phyloP scores from a whole-genome alignment of 139 green algal species.

The Limnomonas spitsbergensis region DNA sequence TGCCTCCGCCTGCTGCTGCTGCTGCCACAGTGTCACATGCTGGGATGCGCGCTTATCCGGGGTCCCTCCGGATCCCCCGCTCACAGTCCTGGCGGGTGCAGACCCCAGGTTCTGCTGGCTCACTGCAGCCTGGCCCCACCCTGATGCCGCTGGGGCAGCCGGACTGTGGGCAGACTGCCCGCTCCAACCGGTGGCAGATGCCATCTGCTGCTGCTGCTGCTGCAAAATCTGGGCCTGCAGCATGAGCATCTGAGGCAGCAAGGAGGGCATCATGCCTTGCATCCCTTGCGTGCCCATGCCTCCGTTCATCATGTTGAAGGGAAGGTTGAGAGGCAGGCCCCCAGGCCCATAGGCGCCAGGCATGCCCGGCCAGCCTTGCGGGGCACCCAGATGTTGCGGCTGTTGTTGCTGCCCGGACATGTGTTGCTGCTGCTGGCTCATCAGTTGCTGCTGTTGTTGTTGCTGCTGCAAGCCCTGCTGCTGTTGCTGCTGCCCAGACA shows the following conservation, averaged over 20 bases:
- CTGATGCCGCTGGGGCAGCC: background rate
- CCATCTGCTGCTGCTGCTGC: conserved; percentile 6
- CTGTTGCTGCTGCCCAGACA: too few relatives aligned
- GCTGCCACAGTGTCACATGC: too few relatives aligned
- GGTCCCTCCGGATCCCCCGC: too few relatives aligned
- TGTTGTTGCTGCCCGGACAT: background rate
- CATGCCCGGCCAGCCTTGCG: background rate
- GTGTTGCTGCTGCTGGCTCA: background rate
- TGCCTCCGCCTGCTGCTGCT: background rate
- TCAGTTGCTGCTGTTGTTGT: background rate
- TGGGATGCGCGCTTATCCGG: too few relatives aligned
- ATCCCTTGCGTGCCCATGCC: too few relatives aligned
- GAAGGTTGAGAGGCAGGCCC: too few relatives aligned
- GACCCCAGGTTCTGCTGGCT: too few relatives aligned
- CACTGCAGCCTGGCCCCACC: background rate
- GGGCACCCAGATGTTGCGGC: background rate
- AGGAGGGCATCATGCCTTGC: background rate
- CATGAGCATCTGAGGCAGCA: conserved; percentile 13
- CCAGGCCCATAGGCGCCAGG: too few relatives aligned
- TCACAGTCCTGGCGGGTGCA: too few relatives aligned
- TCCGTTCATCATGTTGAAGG: too few relatives aligned
- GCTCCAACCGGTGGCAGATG: background rate
- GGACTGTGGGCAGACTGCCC: background rate
- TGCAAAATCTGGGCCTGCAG: conserved; percentile 10
- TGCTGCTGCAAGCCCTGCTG: background rate